Evolutionary conservation across 2,329 filamentous ascomycete genomes (phyloP).

Genomic region (Aspergillus sp.): DNA sequence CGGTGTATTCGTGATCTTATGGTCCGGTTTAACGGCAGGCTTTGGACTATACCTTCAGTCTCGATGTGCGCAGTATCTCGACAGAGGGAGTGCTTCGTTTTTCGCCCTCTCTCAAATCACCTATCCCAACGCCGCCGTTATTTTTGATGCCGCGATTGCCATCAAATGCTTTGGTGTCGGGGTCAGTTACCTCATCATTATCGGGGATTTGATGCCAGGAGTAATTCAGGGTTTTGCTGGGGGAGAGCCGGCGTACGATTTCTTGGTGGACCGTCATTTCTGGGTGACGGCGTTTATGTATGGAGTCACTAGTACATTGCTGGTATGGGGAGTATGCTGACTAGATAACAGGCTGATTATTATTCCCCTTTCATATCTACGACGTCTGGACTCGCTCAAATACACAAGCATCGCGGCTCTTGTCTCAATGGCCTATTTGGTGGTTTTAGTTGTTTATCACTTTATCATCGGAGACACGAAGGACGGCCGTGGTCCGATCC

Average conservation of each 20-base stretch:
- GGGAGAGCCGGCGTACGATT: conserved; percentile 63
- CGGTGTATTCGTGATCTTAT: conserved; percentile 79
- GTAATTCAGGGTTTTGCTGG: conserved; percentile 80
- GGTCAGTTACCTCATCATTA: conserved; percentile 97
- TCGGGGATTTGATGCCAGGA: conserved; percentile 96
- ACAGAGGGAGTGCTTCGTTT: conserved; percentile 84
- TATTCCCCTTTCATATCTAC: conserved; percentile 89
- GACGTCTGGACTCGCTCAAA: conserved; percentile 90
- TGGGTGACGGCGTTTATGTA: conserved; percentile 98
- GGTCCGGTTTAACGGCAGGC: conserved; percentile 84
- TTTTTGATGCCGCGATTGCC: conserved; percentile 94
- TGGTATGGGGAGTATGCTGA: conserved; percentile 15
- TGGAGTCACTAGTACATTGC: not conserved
- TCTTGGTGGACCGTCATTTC: conserved; percentile 85
- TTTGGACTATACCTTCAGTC: conserved; percentile 96
- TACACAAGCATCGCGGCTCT: conserved; percentile 93
- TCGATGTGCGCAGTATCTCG: conserved; percentile 87
- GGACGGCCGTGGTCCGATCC: conserved; percentile 70
- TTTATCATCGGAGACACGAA: conserved; percentile 76
- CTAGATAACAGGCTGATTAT: conserved; percentile 67
- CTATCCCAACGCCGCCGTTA: conserved; percentile 90
- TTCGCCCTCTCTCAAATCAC: conserved; percentile 97
- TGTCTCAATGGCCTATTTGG: conserved; percentile 89
- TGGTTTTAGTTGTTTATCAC: conserved; percentile 90
- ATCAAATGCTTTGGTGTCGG: conserved; percentile 98